These are phyloP conservation scores for Botrytis tulipae DNA, from an alignment of 2,329 filamentous ascomycete species.

Conservation along the genomic window DNA sequence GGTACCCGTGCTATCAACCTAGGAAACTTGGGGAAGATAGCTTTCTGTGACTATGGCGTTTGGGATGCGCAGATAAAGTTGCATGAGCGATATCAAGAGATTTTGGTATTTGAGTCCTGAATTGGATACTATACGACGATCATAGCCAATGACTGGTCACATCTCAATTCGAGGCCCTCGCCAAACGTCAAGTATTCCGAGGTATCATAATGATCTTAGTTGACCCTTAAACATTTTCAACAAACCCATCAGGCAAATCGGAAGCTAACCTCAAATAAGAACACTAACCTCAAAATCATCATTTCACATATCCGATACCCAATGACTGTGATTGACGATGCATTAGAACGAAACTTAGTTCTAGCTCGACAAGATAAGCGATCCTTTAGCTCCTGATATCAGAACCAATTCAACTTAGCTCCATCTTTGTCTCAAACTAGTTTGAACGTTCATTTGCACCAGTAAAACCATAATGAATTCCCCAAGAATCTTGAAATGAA, in stretches of 20 bases:
- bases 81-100: too few species aligned
- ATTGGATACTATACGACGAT: neutral
- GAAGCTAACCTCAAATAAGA: neutral
- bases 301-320: neutral
- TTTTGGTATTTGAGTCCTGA: neutral
- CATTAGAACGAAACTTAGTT: neutral
- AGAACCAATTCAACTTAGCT: neutral
- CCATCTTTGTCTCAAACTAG: neutral
- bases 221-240: neutral
- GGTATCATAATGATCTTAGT: neutral
- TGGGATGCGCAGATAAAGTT: neutral
- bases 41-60: neutral
- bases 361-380: neutral
- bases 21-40: neutral
- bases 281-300: neutral
- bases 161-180: neutral
- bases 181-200: neutral
- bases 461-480: neutral
- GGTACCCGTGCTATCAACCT: neutral
- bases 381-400: neutral
- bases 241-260: neutral
- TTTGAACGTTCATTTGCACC: neutral
- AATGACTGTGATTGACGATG: neutral
- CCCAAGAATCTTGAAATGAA: neutral
- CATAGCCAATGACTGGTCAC: neutral